A percentile compares a stretch with the other conserved stretches of the same genome.
phyloP scores from a whole-genome alignment of 495 filamentous ascomycete genomes.

The Terfezia boudieri region DNA sequence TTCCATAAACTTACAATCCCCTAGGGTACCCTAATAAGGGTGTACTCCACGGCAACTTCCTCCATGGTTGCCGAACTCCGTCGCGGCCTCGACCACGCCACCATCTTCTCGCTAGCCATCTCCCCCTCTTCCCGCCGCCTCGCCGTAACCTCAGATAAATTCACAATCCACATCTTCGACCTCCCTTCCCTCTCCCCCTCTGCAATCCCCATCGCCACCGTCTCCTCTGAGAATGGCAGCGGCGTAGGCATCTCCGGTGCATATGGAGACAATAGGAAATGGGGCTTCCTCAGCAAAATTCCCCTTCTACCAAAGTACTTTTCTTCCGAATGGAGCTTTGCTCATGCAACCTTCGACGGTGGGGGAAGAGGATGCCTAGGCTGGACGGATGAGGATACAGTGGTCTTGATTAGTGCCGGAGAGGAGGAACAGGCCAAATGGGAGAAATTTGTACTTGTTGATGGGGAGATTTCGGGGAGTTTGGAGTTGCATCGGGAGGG shows the following conservation, averaged over 20 bases:
- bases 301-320: constrained; percentile 19
- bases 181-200: constrained; percentile 24
- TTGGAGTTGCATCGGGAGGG: constrained; percentile 22
- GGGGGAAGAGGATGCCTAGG: constrained; percentile 13
- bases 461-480: background rate
- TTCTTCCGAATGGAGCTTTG: constrained; percentile 18
- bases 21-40: constrained; percentile 68
- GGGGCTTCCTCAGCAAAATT: constrained; percentile 13
- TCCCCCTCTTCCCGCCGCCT: constrained; percentile 55
- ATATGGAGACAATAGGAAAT: constrained; percentile 15
- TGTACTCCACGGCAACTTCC: constrained; percentile 57
- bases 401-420: constrained; percentile 13
- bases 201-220: constrained; percentile 17
- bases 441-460: constrained; percentile 17
- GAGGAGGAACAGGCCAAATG: constrained; percentile 14
- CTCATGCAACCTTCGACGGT: constrained; percentile 17
- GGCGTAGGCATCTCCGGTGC: background rate
- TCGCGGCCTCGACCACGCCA: constrained; percentile 68
- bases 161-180: constrained; percentile 83
- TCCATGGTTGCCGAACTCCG: constrained; percentile 63
- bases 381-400: constrained; percentile 14
- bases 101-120: constrained; percentile 69
- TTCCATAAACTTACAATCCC: constrained; percentile 1
- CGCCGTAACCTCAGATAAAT: constrained; percentile 93
- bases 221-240: constrained; percentile 11